Percentiles rank a stretch among this genome's conserved stretches.
phyloP scores from a whole-genome alignment of 2,329 filamentous ascomycete genomes.

The Periconia macrospinosa region DNA sequence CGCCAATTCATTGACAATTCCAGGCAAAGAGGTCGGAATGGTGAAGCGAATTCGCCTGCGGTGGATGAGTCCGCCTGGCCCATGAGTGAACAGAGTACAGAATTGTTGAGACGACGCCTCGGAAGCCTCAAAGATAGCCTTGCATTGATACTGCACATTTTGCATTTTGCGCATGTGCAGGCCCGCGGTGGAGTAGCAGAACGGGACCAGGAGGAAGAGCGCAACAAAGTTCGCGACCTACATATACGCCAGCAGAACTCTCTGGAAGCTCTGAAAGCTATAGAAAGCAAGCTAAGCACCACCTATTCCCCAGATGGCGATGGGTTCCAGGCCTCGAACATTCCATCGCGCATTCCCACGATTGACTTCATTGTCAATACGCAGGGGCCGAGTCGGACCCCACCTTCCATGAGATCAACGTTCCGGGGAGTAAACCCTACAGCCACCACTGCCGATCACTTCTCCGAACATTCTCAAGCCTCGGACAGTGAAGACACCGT shows the following conservation, averaged over 20 bases:
- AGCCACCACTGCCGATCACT: background rate
- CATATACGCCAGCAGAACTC: constrained; percentile 32
- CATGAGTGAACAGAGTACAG: constrained; percentile 26
- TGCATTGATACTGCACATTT: constrained; percentile 26
- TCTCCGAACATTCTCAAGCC: constrained; percentile 13
- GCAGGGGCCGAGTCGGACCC: background rate
- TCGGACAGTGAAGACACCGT: constrained; percentile 22
- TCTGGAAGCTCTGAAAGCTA: constrained; percentile 17
- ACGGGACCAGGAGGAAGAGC: constrained; percentile 18
- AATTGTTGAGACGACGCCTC: constrained; percentile 23
- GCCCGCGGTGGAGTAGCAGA: constrained; percentile 22
- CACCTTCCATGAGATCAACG: background rate
- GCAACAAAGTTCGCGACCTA: constrained; percentile 27
- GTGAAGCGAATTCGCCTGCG: constrained; percentile 14
- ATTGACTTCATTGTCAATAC: constrained; percentile 15
- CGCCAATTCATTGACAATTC: constrained; percentile 24
- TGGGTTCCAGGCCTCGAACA: constrained; percentile 12
- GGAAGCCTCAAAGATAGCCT: constrained; percentile 33
- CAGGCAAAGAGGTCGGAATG: constrained; percentile 15
- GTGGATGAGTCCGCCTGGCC: constrained; percentile 26
- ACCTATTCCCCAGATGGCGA: constrained; percentile 18
- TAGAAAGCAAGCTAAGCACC: constrained; percentile 23
- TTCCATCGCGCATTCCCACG: constrained; percentile 15
- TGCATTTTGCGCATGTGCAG: constrained; percentile 27
- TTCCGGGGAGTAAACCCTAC: background rate